Conservation (phyloP, 192 early-diverging fungal species). For the Linderina pennispora region DNA sequence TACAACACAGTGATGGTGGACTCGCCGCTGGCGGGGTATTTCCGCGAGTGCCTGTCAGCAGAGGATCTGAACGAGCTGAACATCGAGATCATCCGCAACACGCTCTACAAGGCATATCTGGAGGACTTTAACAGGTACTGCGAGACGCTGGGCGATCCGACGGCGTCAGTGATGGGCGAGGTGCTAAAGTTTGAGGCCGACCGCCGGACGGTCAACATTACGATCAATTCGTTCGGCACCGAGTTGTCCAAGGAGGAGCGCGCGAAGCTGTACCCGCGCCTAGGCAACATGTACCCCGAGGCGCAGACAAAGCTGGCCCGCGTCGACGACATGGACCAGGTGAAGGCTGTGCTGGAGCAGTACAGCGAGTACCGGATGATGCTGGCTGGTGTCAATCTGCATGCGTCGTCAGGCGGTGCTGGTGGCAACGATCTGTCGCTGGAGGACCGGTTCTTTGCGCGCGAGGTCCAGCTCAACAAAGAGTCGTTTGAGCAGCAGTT, state of each 20-base stretch:
- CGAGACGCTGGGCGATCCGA: slow-evolving; percentile 70
- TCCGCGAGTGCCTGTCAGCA: slow-evolving; percentile 92
- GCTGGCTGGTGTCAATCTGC: slow-evolving; percentile 60
- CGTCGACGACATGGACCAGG: slow-evolving; percentile 93
- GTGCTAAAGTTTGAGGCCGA: slow-evolving; percentile 98
- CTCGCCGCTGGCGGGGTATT: slow-evolving; percentile 96
- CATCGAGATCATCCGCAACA: slow-evolving; percentile 99
- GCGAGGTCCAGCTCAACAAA: slow-evolving; percentile 93
- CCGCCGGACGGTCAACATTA: slow-evolving; percentile 96
- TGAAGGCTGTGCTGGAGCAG: slow-evolving; percentile 75
- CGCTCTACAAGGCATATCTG: slow-evolving; percentile 96
- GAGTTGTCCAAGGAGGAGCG: slow-evolving; percentile 97
- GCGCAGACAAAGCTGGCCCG: slow-evolving; percentile 75
- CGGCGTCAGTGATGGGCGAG: slow-evolving; percentile 89
- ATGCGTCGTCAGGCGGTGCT: slow-evolving; percentile 11
- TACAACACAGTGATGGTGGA: slow-evolving; percentile 97
- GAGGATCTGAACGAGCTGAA: slow-evolving; percentile 99
- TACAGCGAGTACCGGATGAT: slow-evolving; percentile 85
- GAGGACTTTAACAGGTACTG: slow-evolving; percentile 97
- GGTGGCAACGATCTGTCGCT: slow-evolving; percentile 61
- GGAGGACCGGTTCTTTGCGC: slow-evolving; percentile 94
- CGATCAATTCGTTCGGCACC: slow-evolving; percentile 98
- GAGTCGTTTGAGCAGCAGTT: slow-evolving; percentile 93
- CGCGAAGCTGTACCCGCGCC: slow-evolving; percentile 84
- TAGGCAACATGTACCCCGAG: slow-evolving; percentile 91